Conservation (phyloP, 2,329 filamentous ascomycete genomes). For the Fusarium floridanum region DNA sequence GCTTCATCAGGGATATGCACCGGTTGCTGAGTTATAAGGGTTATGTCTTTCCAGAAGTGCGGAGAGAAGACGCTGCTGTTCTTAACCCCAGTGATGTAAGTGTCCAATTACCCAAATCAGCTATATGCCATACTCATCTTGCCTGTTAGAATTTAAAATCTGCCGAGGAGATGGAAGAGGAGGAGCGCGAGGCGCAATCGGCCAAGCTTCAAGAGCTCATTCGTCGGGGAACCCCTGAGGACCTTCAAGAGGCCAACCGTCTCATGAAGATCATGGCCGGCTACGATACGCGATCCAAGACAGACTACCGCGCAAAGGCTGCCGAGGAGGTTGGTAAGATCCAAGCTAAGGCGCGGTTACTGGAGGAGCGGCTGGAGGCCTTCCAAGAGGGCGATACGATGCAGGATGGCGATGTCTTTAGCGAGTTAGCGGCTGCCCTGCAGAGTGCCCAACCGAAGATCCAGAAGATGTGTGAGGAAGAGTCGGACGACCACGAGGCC, state of each 20-base stretch:
- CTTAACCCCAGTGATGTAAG: conserved; percentile 95
- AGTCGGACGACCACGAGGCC: conserved; percentile 95
- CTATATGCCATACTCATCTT: conserved; percentile 56
- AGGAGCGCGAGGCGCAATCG: conserved; percentile 93
- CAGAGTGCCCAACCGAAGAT: conserved; percentile 98
- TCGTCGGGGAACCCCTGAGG: conserved; percentile 88
- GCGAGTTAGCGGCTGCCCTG: conserved; percentile 89
- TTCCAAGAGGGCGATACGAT: conserved; percentile 87
- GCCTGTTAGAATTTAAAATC: conserved; percentile 85
- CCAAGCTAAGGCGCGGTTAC: conserved; percentile 90
- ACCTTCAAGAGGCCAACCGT: conserved; percentile 95
- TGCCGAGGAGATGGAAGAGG: conserved; percentile 98
- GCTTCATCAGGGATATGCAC: conserved; percentile 98
- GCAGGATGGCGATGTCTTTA: conserved; percentile 74
- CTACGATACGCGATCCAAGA: conserved; percentile 94
- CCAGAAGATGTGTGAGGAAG: conserved; percentile 99
- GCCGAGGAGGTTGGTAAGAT: conserved; percentile 95
- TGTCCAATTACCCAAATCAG: conserved; percentile 39
- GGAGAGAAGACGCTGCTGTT: conserved; percentile 93
- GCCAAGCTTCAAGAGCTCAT: conserved; percentile 99
- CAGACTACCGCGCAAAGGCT: conserved; percentile 96
- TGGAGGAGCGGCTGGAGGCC: conserved; percentile 92
- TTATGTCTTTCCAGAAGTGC: conserved; percentile 93
- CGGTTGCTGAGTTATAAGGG: conserved; percentile 95
- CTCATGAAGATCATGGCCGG: conserved; percentile 99